phyloP scores from a whole-genome alignment of 1,284 basidiomycete genomes.

The Mycena sp. region DNA sequence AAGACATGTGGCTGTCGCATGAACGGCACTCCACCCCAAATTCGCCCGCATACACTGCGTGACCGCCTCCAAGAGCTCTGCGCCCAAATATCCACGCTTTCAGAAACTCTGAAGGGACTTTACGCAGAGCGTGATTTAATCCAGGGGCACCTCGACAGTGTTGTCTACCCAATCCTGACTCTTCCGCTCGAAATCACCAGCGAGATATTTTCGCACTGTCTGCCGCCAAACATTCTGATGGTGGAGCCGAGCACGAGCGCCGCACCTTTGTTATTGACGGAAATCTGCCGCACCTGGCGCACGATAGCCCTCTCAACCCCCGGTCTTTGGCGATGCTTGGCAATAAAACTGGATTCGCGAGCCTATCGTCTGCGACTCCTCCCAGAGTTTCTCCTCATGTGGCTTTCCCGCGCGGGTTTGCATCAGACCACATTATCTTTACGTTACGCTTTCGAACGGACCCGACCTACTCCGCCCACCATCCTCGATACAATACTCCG shows the following conservation, averaged over 20 bases:
- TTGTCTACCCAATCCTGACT: not conserved
- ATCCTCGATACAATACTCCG: not conserved
- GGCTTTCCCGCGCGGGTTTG: not conserved
- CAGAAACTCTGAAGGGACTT: not conserved
- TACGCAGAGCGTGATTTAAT: not conserved
- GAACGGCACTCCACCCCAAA: too few relatives aligned
- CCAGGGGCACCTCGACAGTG: not conserved
- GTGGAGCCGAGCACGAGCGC: not conserved
- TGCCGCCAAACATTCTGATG: not conserved
- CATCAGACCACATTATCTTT: not conserved
- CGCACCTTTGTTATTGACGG: not conserved
- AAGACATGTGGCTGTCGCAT: too few relatives aligned
- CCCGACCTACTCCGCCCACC: not conserved
- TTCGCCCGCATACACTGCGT: too few relatives aligned
- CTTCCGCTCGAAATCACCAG: too few relatives aligned
- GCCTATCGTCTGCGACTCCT: not conserved
- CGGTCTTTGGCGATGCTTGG: not conserved
- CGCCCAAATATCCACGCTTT: not conserved
- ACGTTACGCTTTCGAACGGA: too few relatives aligned
- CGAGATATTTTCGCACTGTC: not conserved
- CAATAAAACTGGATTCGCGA: not conserved
- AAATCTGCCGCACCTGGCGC: not conserved
- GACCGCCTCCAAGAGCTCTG: too few relatives aligned
- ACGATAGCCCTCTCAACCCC: not conserved
- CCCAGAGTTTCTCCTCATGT: not conserved